Conservation (phyloP, 169 alveolate genomes). For the Toxoplasma gondii region DNA sequence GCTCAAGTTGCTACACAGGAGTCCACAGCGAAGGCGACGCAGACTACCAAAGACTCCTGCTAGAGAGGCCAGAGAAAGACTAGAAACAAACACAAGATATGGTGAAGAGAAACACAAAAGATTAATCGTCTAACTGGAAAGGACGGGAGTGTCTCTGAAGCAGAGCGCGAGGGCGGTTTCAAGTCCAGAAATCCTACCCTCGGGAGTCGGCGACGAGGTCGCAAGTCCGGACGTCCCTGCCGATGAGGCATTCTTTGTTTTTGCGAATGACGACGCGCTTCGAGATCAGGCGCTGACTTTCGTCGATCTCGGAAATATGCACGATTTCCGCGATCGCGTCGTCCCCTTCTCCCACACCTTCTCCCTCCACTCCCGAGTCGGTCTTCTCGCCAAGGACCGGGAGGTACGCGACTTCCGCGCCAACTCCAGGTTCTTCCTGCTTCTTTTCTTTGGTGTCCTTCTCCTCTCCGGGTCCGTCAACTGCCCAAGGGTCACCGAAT, state of each 20-base stretch:
- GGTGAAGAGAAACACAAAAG: too few relatives aligned
- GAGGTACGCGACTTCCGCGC: not conserved
- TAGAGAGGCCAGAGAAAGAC: too few relatives aligned
- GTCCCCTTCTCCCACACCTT: not conserved
- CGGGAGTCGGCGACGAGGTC: constrained; percentile 10
- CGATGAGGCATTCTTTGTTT: not conserved
- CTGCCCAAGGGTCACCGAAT: not conserved
- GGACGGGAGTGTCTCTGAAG: too few relatives aligned
- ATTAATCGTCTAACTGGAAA: too few relatives aligned
- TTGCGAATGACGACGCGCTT: not conserved
- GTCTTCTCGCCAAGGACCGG: not conserved
- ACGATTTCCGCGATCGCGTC: not conserved
- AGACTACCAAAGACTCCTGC: too few relatives aligned
- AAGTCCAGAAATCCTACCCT: not conserved
- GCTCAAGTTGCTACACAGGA: too few relatives aligned
- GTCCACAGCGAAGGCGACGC: too few relatives aligned
- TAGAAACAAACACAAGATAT: too few relatives aligned
- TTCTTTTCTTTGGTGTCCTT: not conserved
- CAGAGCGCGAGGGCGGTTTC: too few relatives aligned
- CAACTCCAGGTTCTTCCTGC: not conserved
- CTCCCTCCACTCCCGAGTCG: not conserved
- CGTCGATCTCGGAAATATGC: constrained; percentile 5
- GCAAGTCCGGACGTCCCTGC: not conserved
- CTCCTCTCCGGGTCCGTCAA: not conserved
- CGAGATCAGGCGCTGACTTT: not conserved